These are phyloP conservation scores for Gracilaria gracilis DNA, from an alignment of 23 red algal genomes.

Conservation along the genomic window DNA sequence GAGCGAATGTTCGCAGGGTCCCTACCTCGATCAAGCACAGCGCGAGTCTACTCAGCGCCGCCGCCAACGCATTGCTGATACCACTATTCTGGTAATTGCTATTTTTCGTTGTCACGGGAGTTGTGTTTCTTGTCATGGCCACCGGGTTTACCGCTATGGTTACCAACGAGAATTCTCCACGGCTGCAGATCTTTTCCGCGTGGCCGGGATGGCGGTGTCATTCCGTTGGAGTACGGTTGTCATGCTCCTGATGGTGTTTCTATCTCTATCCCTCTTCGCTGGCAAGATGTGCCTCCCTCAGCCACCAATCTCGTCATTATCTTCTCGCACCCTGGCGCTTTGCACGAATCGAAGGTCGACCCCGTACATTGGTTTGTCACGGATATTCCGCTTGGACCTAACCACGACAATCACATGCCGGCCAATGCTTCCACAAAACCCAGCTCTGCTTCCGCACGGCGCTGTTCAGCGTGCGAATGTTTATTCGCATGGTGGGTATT, in stretches of 20 bases:
- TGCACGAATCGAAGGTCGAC: constrained; percentile 30
- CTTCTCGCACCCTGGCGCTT: constrained; percentile 61
- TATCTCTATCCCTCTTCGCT: constrained; percentile 66
- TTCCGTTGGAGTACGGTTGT: constrained; percentile 76
- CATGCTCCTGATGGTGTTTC: constrained; percentile 42
- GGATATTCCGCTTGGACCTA: constrained; percentile 49
- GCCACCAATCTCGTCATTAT: constrained; percentile 72
- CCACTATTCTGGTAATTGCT: constrained; percentile 29
- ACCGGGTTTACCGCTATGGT: constrained; percentile 63
- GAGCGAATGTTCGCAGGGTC: constrained; percentile 21
- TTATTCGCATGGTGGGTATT: constrained; percentile 21
- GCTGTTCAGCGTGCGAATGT: constrained; percentile 57
- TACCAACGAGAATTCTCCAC: constrained; percentile 34
- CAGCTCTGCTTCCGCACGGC: constrained; percentile 39
- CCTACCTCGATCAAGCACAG: background rate
- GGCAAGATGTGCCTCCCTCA: constrained; percentile 51
- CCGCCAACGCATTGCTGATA: constrained; percentile 27
- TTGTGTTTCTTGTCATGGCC: constrained; percentile 64
- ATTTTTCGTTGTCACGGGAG: constrained; percentile 30
- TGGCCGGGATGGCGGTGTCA: constrained; percentile 73
- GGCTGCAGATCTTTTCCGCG: constrained; percentile 52
- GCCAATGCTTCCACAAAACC: constrained; percentile 41
- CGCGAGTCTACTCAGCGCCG: background rate
- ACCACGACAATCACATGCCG: constrained; percentile 2
- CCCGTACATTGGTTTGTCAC: constrained; percentile 81